phyloP scores from a whole-genome alignment of 2,329 filamentous ascomycete genomes.

The Ilyonectria robusta region DNA sequence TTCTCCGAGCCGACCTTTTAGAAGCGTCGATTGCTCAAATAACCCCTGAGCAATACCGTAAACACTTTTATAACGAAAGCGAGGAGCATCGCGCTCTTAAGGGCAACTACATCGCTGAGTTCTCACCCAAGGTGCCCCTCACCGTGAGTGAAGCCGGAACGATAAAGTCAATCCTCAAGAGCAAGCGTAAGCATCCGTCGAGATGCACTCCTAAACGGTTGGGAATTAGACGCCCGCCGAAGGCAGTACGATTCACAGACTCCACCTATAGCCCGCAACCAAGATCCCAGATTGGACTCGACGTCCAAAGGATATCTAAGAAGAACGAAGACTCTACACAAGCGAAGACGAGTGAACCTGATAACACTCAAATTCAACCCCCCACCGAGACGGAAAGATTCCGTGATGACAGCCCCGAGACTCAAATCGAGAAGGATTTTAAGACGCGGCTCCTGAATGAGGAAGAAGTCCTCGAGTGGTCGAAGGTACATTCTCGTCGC shows the following conservation, averaged over 20 bases:
- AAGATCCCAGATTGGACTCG: constrained; percentile 46
- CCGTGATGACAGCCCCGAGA: neutral
- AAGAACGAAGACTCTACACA: constrained; percentile 1
- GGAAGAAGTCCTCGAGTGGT: constrained; percentile 1
- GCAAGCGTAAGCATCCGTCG: constrained; percentile 38
- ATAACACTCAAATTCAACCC: neutral
- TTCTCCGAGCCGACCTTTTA: constrained; percentile 27
- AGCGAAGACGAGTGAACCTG: neutral
- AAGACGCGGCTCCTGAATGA: neutral
- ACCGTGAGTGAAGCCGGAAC: constrained; percentile 35
- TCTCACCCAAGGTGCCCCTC: constrained; percentile 40
- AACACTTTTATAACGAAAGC: constrained; percentile 39
- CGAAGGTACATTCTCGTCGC: neutral
- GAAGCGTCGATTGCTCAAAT: constrained; percentile 31
- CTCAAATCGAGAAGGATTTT: constrained; percentile 3
- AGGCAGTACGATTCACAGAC: constrained; percentile 50
- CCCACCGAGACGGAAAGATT: neutral
- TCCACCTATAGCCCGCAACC: constrained; percentile 45
- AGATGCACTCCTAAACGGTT: constrained; percentile 46
- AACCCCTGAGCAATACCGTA: constrained; percentile 36
- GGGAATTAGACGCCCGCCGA: constrained; percentile 43
- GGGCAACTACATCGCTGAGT: constrained; percentile 38
- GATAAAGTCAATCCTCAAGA: constrained; percentile 49
- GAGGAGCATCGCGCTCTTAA: constrained; percentile 40
- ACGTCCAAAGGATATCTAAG: constrained; percentile 39